Base-by-base conservation (phyloP, 2,329 filamentous ascomycete genomes). In the Graphiopsis chlorocephala region DNA sequence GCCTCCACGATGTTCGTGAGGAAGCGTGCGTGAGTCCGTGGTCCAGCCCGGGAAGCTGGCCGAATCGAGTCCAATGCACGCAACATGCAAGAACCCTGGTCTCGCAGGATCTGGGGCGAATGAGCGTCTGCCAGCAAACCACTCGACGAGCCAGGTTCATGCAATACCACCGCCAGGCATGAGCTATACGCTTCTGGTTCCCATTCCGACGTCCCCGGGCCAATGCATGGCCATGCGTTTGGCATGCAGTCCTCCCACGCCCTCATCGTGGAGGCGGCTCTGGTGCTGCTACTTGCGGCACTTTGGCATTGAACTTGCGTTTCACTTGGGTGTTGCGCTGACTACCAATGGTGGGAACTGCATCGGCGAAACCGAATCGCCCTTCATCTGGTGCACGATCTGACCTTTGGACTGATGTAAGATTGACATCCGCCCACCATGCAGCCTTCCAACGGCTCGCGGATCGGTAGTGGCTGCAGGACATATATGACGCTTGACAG, bases 81-180 rank as follows among this genome's bases (percentile, higher is more conserved):
- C 59, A 35, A 33, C 47, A 45, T 62, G 60, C 60, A 62, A 25
- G 31, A 42, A 25, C 52, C 60, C 60, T 25, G 64, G 68, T 64
- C 61, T 67, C 66, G 68, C 64, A 67, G 65, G 28, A 31, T 35
- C n/a, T 55, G 48, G 56, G 65, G 67, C 70, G 67, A 71, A 72
- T 72, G 62, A 69, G 62, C 65, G 67, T 26, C 62, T 71, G 70
- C 70, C 70, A 71, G 69, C 70, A 69, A 67, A 63, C 65, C 26
- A 35, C 63, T 64, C 53, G 26, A 53, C 50, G 25, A 28, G 50
- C 50, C 50, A 20, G 50, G 69, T 69, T 68, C 67, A 70, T 72
- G 69, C 67, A 64, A 29, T 59, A 61, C 50, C 58, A 63, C 55
- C 47, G 20, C 58, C 52, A 35, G 48, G 53, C 58, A 58, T 55